Evolutionary conservation across 2,329 filamentous ascomycete genomes (phyloP), one percentile per base, ranked within the genome.

Genomic region (Neonectria coccinea): DNA sequence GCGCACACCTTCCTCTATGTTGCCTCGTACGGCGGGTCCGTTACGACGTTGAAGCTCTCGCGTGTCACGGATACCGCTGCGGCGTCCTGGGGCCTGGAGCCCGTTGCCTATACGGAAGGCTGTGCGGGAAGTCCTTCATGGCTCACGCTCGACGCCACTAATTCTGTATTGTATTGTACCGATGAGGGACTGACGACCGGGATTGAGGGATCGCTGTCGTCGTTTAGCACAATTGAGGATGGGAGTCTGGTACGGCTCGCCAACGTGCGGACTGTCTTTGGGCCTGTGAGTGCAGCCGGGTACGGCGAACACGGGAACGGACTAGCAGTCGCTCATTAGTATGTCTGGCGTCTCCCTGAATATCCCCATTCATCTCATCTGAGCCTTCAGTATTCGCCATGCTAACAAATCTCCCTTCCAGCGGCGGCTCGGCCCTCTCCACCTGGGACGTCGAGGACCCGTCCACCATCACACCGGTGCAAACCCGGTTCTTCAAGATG

Each of bases 61-160:
- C 31, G 54, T 22, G 56, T 56, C 20, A 69, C 67, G 57, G 51
- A 67, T 64, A 69, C 67, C 63, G 70, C 67, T 29, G 31, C 55
- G 31, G 20, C 33, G 5, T 61, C 61, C 22, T n/a, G 63, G 14
- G 39, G 52, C 20, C 81, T 89, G 64, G 76, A 79, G 68, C 72
- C 76, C 20, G 75, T 84, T 18, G 80, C 81, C 56, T 76, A 77
- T 3, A 81, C 80, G 22, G 80, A 79, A 56, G 79, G 78, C 36
- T 90, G 88, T 75, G 85, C 81, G 10, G 76, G 79, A 2, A 85
- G 83, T 64, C 85, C 89, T 5, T 85, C 87, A 11, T 91, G 89
- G 88, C 78, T 91, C 61, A 85, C 86, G 20, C 80, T 88, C 20
- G 85, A 88, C 72, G 75, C 80, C 62, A 72, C 78, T 50, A 81